phyloP scores from a whole-genome alignment of 75 land plant species.

The Ceratopteris richardii region DNA sequence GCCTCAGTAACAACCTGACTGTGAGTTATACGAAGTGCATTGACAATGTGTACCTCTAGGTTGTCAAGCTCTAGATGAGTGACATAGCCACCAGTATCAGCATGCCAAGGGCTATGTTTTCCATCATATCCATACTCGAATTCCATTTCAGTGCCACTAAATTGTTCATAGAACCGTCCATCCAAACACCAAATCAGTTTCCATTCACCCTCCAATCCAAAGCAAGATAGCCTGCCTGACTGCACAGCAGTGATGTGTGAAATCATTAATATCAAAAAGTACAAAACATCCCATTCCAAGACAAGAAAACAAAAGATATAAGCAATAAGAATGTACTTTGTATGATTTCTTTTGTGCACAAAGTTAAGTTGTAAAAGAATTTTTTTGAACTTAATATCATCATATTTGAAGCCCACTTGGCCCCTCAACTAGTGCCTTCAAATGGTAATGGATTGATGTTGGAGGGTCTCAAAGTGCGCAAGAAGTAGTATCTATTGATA shows the following conservation, averaged over 20 bases:
- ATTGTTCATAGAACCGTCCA: conserved; percentile 40
- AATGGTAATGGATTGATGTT: too few relatives aligned
- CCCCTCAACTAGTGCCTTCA: too few relatives aligned
- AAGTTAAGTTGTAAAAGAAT: too few relatives aligned
- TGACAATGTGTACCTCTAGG: conserved; percentile 24
- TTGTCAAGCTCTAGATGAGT: conserved; percentile 34
- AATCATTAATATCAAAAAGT: too few relatives aligned
- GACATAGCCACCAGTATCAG: conserved; percentile 34
- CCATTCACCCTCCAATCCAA: conserved; percentile 42
- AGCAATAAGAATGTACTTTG: conserved; percentile 3
- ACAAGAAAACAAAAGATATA: too few relatives aligned
- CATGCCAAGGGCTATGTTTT: conserved; percentile 32
- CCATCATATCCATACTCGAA: conserved; percentile 42
- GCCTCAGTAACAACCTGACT: background rate
- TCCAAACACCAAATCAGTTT: conserved; percentile 29
- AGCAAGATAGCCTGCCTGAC: conserved; percentile 27
- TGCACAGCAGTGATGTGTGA: conserved; percentile 33
- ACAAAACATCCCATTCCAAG: too few relatives aligned
- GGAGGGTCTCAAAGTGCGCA: too few relatives aligned
- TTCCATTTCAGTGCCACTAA: conserved; percentile 20
- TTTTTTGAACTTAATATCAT: too few relatives aligned
- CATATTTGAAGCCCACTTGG: too few relatives aligned
- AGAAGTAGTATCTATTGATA: too few relatives aligned
- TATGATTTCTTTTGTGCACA: background rate
- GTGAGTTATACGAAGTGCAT: too few relatives aligned